These are phyloP conservation scores for Purpureocillium lavendulum DNA, from an alignment of 2,329 filamentous ascomycete species.

Conservation along the genomic window DNA sequence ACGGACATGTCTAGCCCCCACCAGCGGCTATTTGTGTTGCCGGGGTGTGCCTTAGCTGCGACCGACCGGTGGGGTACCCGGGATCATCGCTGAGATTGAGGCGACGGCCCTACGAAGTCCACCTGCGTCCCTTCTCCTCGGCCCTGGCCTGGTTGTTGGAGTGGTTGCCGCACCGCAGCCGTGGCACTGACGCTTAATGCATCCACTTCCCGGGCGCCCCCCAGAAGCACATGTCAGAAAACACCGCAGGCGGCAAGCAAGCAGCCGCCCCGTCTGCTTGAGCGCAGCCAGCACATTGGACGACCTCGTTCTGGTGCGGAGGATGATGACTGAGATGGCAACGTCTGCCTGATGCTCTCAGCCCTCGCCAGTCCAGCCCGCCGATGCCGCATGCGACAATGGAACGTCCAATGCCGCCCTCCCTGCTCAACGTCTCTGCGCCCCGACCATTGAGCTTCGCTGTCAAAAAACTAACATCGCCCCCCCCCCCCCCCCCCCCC, in stretches of 20 bases:
- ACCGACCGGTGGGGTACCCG: constrained; percentile 10
- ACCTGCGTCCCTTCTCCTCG: no score
- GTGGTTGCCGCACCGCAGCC: no score
- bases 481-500: no score
- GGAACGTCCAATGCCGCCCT: no score
- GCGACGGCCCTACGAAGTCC: constrained; percentile 1
- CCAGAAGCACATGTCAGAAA: constrained; percentile 12
- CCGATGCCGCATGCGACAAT: constrained; percentile 1
- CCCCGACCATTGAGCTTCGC: no score
- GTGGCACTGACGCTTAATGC: neutral
- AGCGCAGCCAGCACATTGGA: no score
- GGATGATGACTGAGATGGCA: no score
- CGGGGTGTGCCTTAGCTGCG: constrained; percentile 5
- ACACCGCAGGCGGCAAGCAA: constrained; percentile 10
- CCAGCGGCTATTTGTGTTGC: constrained; percentile 8
- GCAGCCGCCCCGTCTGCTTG: no score
- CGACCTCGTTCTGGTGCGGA: no score
- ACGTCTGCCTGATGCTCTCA: neutral
- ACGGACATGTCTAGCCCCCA: neutral
- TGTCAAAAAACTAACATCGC: no score
- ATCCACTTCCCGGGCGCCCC: neutral
- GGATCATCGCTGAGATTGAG: constrained; percentile 1
- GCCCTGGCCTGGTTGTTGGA: no score
- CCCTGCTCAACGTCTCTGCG: no score
- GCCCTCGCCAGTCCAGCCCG: neutral